Base-by-base conservation (phyloP, 441 rosid genomes). In the Erodium texanum region DNA sequence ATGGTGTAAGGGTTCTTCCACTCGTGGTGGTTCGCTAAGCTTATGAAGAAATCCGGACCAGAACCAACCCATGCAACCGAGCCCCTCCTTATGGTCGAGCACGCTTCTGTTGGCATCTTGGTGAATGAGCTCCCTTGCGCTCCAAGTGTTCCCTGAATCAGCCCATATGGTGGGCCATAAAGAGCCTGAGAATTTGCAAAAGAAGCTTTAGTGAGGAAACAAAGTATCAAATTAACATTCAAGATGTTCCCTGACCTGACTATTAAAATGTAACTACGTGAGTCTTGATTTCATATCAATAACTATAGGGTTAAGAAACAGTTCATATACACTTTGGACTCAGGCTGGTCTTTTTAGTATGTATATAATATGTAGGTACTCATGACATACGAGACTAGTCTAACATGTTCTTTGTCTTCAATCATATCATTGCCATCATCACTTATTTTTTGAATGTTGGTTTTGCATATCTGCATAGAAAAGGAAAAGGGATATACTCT, bases 1-100 rank as follows among this genome's bases (percentile, higher is more conserved):
- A 87, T 90, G 0, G 95, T 88, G 77, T 90, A 87, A 0, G 82
- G 73, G 2, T 81, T 87, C 72, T 82, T 82, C 99, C 99, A 92
- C 74, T 94, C 98, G 19, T 71, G 74, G 63, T 94, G 99, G 75
- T 86, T 83, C 3, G 89, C 94, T 63, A 94, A 82, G 83, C 97
- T 94, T 62, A 92, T 80, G 72, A 92, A 88, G 82, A 94, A 94
- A 72, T 88, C 98, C 0, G 97, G 98, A 9, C 97, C 97, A 5
- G 93, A 87, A 69, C 87, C 89, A 4, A 86, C 81, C 97, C 98
- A 94, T 0, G 95, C 99, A 22, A 92, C 91, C 0, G 96, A 87
- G 65, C 99, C 99, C 74, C 93, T 85, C 63, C 64, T 88, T 74
- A 94, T 71, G 63, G 78, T 78, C 18, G 93, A 94, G 73, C 96